These are phyloP conservation scores for Periconia sp. DNA, from an alignment of 2,329 filamentous ascomycete genomes.

Conservation along the genomic window DNA sequence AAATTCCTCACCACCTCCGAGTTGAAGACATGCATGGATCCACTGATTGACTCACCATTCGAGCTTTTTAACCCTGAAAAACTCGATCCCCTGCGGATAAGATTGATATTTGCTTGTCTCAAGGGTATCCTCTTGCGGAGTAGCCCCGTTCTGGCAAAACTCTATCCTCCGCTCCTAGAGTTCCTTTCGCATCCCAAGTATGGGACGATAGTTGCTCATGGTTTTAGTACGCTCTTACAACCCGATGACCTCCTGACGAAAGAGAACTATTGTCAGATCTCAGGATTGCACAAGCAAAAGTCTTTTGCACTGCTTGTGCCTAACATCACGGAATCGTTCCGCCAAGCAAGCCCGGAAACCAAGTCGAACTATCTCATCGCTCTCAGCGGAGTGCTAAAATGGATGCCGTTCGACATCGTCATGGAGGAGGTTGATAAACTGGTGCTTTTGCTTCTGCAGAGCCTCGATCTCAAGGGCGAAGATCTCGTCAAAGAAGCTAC, in stretches of 20 bases:
- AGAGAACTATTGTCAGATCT: slow-evolving; percentile 62
- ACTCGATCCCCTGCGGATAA: slow-evolving; percentile 48
- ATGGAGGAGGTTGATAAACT: slow-evolving; percentile 60
- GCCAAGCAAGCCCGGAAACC: slow-evolving; percentile 43
- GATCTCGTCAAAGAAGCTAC: slow-evolving; percentile 61
- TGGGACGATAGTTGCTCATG: slow-evolving; percentile 56
- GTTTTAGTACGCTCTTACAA: slow-evolving; percentile 61
- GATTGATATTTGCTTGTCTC: slow-evolving; percentile 61
- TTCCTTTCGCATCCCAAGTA: slow-evolving; percentile 53
- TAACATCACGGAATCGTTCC: slow-evolving; percentile 56
- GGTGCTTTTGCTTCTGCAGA: slow-evolving; percentile 63
- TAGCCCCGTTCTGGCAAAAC: slow-evolving; percentile 46
- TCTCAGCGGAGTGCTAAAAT: slow-evolving; percentile 62
- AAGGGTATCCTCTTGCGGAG: slow-evolving; percentile 63
- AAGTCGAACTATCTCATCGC: slow-evolving; percentile 67
- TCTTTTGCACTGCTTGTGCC: slow-evolving; percentile 63
- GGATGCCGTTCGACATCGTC: slow-evolving; percentile 62
- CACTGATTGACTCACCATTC: slow-evolving; percentile 36
- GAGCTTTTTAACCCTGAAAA: slow-evolving; percentile 36
- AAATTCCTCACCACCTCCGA: slow-evolving; percentile 49
- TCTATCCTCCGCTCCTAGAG: slow-evolving; percentile 51
- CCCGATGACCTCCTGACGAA: slow-evolving; percentile 63
- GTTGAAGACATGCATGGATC: slow-evolving; percentile 44
- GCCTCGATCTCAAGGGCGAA: slow-evolving; percentile 57
- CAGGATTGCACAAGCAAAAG: slow-evolving; percentile 64